These are phyloP conservation scores for Skeletonema potamos DNA, from an alignment of 108 stramenopile genomes.

Conservation along the genomic window DNA sequence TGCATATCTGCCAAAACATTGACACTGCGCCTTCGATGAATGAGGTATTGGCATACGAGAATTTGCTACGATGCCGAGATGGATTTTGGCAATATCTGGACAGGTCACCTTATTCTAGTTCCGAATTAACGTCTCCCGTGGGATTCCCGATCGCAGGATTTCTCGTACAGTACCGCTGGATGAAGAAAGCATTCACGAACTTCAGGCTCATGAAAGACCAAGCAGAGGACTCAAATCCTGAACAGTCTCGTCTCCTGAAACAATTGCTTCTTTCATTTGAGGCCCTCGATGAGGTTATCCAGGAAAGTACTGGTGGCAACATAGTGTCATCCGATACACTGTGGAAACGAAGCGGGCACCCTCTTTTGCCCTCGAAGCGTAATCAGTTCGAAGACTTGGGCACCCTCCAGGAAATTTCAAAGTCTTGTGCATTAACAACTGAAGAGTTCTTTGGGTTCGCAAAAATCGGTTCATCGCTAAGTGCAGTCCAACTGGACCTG, in stretches of 20 bases:
- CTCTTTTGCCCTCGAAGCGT: conserved; percentile 61
- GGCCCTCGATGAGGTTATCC: conserved; percentile 53
- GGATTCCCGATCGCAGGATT: conserved; percentile 53
- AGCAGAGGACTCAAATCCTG: background rate
- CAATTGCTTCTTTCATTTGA: conserved; percentile 42
- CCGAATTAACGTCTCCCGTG: conserved; percentile 17
- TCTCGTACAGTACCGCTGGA: conserved; percentile 78
- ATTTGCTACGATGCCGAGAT: conserved; percentile 53
- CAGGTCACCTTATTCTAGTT: conserved; percentile 17
- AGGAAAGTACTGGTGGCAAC: conserved; percentile 43
- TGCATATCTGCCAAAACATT: background rate
- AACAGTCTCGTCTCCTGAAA: background rate
- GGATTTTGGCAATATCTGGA: conserved; percentile 66
- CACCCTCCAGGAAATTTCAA: conserved; percentile 40
- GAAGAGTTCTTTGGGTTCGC: conserved; percentile 52
- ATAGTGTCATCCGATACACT: conserved; percentile 45
- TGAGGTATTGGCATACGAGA: background rate
- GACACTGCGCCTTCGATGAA: background rate
- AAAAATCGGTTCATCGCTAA: conserved; percentile 28
- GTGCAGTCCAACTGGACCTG: conserved; percentile 34
- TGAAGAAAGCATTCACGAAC: conserved; percentile 54
- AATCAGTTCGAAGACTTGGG: conserved; percentile 52
- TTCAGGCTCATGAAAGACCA: conserved; percentile 2
- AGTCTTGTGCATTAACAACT: conserved; percentile 32
- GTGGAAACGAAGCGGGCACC: conserved; percentile 77